These are phyloP conservation scores for Apophysomyces elegans DNA, from an alignment of 371 early-diverging fungal genomes.

Conservation along the genomic window DNA sequence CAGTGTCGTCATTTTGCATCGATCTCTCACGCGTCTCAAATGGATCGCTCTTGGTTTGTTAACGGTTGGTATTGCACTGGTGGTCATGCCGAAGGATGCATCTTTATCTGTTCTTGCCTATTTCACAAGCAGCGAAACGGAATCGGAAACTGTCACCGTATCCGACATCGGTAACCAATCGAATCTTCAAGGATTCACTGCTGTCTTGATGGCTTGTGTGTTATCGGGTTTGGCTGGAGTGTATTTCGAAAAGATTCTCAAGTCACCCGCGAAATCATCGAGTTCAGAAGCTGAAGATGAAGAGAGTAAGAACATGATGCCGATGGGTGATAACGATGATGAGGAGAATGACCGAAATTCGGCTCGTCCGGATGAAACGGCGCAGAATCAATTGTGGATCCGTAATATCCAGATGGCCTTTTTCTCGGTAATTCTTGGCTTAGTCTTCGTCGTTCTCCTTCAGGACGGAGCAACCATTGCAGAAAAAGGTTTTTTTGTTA, in stretches of 20 bases:
- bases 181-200: slow-evolving; percentile 47
- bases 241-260: slow-evolving; percentile 95
- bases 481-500: slow-evolving; percentile 86
- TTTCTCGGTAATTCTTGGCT: slow-evolving; percentile 71
- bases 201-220: slow-evolving; percentile 84
- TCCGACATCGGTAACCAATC: slow-evolving; percentile 43
- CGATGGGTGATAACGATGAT: slow-evolving; percentile 19
- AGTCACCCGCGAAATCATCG: slow-evolving; percentile 45
- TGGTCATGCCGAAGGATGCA: slow-evolving; percentile 50
- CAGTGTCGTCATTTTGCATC: slow-evolving; percentile 79
- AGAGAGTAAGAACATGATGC: slow-evolving; percentile 18
- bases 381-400: slow-evolving; percentile 76
- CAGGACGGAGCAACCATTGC: slow-evolving; percentile 80
- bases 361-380: slow-evolving; percentile 8
- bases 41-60: slow-evolving; percentile 86
- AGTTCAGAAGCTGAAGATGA: slow-evolving; percentile 17
- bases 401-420: slow-evolving; percentile 89
- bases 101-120: slow-evolving; percentile 13
- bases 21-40: slow-evolving; percentile 67
- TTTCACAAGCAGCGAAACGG: slow-evolving; percentile 6
- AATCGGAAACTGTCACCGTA: not conserved
- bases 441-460: slow-evolving; percentile 65
- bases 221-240: slow-evolving; percentile 95
- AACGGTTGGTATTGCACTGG: slow-evolving; percentile 88
- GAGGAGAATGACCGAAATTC: slow-evolving; percentile 4